Evolutionary conservation across 257 asterid species (phyloP).

Genomic region (Striga asiatica): DNA sequence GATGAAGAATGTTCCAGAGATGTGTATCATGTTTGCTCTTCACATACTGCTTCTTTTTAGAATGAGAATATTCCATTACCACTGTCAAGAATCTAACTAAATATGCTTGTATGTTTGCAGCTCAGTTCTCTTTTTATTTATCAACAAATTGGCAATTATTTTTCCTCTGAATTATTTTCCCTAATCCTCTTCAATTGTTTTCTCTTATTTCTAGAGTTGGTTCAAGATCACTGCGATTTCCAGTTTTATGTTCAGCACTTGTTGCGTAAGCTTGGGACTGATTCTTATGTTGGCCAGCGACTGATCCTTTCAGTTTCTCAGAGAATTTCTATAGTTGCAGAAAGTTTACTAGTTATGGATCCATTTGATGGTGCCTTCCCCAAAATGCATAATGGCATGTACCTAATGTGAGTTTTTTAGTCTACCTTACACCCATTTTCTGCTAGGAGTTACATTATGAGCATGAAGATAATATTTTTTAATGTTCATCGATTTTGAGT

Average conservation of each 20-base stretch:
- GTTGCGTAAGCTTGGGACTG: slow-evolving; percentile 77
- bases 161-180: slow-evolving; percentile 1
- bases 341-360: slow-evolving; percentile 79
- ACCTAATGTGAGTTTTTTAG: slow-evolving; percentile 54
- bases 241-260: slow-evolving; percentile 65
- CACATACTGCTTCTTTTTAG: neutral
- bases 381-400: slow-evolving; percentile 55
- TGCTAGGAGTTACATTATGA: neutral
- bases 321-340: slow-evolving; percentile 68
- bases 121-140: slow-evolving; percentile 1
- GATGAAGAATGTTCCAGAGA: neutral
- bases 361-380: slow-evolving; percentile 75
- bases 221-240: slow-evolving; percentile 23
- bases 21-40: slow-evolving; percentile 5
- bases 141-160: neutral
- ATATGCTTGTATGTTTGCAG: neutral
- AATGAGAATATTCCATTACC: neutral
- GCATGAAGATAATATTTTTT: neutral
- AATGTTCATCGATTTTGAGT: neutral
- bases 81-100: neutral
- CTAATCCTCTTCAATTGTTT: slow-evolving; percentile 8
- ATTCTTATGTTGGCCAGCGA: slow-evolving; percentile 73
- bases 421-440: neutral
- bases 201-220: slow-evolving; percentile 29
- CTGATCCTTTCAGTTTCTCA: slow-evolving; percentile 67